phyloP scores from a whole-genome alignment of 2,329 filamentous ascomycete genomes.

The Epichloe sibirici region DNA sequence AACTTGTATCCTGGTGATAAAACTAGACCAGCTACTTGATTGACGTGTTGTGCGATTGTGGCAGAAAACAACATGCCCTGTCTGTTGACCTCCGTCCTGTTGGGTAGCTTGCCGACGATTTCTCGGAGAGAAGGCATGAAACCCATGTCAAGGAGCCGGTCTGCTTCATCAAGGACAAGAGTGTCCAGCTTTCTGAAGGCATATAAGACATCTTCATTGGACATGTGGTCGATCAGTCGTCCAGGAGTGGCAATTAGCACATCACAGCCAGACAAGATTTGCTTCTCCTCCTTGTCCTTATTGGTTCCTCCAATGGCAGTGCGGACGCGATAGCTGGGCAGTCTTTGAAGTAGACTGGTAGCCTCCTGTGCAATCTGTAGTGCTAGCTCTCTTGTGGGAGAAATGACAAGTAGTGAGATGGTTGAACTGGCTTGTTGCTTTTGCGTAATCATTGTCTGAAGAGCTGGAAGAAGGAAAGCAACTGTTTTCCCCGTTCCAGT shows the following conservation, averaged over 20 bases:
- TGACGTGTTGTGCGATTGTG: conserved; percentile 68
- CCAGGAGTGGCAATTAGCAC: conserved; percentile 74
- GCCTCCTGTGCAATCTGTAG: conserved; percentile 63
- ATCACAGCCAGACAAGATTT: conserved; percentile 61
- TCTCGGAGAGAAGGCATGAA: conserved; percentile 71
- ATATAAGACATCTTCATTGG: conserved; percentile 56
- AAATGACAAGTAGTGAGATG: conserved; percentile 52
- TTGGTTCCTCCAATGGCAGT: conserved; percentile 72
- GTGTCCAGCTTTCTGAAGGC: conserved; percentile 61
- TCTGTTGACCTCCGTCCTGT: conserved; percentile 43
- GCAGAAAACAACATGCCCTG: conserved; percentile 78
- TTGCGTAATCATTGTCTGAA: conserved; percentile 57
- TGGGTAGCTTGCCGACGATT: conserved; percentile 59
- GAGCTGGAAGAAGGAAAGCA: conserved; percentile 71
- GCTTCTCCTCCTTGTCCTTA: conserved; percentile 58
- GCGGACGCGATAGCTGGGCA: conserved; percentile 64
- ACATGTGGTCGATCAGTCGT: conserved; percentile 65
- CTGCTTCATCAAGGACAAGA: conserved; percentile 73
- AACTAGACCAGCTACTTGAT: conserved; percentile 58
- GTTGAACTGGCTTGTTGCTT: conserved; percentile 21
- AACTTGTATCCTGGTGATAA: conserved; percentile 64
- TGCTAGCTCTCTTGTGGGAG: conserved; percentile 59
- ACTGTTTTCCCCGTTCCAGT: conserved; percentile 82
- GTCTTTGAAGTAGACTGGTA: conserved; percentile 53
- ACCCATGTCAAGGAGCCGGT: conserved; percentile 71